Base-by-base conservation (phyloP, 257 asterid genomes). In the Nicotiana sylvestris region DNA sequence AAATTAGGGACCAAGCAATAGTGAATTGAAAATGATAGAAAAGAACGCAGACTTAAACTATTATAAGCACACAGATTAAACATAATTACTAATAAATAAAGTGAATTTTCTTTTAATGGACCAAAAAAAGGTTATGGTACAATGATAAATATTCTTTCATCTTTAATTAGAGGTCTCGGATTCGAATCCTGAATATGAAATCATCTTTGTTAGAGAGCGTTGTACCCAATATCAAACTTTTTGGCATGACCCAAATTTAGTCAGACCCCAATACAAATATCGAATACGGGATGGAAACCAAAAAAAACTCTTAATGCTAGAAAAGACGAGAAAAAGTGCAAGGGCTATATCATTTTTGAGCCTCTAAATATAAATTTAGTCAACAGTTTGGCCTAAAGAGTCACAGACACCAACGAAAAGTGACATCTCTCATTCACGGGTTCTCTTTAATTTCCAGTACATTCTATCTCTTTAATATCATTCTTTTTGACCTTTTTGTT, bases 91-190 rank as follows among this genome's bases (percentile, higher is more conserved):
- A 53, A 18, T 43, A 53, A 53, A 53, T 53, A 18, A 53, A 53
- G 57, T 51, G 57, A 10, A 51, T 11, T 51, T 51, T 51, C 57
- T 51, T 10, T 51, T 51, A 12, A 51, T 51, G 3, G 5, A 37
- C 9, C 46, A 6, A 37, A 6, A 6, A 39, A 7, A 39, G 10
- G 2, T 7, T 8, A 2, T 6, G 10, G 2, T 7, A 0, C 10
- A 0, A 10, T 39, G 2, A 39, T 39, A 39, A 39, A 1, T 39
- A 6, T 8, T 39, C 2, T 2, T 43, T 43, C 10, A 43, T 43
- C 3, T 0, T 43, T 8, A 43, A 43, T 9, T 0, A 43, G 3
- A 8, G 0, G 0, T 43, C 0, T 1, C 51, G 0, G 2, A 2
- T 39, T 39, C 9, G 0, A 2, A 2, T 0, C 2, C 9, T 39